phyloP scores from a whole-genome alignment of 2,329 filamentous ascomycete species.

The Trichoderma breve region DNA sequence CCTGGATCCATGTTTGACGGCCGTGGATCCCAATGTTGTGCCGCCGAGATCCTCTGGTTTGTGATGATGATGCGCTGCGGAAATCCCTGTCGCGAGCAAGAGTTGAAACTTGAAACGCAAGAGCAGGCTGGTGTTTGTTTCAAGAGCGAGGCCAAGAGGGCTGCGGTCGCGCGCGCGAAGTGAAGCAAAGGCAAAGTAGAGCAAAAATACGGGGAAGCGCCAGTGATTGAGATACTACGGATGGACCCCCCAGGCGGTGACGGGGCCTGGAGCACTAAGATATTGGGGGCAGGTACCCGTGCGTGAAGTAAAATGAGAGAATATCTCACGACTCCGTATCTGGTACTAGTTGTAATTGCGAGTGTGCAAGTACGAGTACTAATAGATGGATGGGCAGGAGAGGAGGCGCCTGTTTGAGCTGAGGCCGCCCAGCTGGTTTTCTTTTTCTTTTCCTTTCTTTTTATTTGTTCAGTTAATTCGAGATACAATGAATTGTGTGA shows the following conservation, averaged over 20 bases:
- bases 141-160: neutral
- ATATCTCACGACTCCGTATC: conserved; percentile 13
- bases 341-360: neutral
- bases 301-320: conserved; percentile 12
- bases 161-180: conserved; percentile 6
- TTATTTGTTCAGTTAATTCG: neutral
- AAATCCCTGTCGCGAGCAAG: neutral
- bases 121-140: neutral
- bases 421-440: neutral
- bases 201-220: conserved; percentile 4
- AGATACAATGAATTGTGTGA: neutral
- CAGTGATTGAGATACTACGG: neutral
- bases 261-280: neutral
- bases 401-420: neutral
- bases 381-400: neutral
- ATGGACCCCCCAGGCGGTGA: conserved; percentile 11
- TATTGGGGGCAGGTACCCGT: conserved; percentile 15
- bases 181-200: neutral
- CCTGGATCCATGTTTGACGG: neutral
- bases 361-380: neutral
- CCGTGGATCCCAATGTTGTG: conserved; percentile 12
- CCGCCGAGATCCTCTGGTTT: neutral
- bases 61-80: neutral
- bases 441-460: neutral
- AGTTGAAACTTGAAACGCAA: neutral